A percentile compares a stretch with the other conserved stretches of the same genome.
phyloP scores from a whole-genome alignment of 495 filamentous ascomycete genomes.

The Hypoxylon crocopeplum region DNA sequence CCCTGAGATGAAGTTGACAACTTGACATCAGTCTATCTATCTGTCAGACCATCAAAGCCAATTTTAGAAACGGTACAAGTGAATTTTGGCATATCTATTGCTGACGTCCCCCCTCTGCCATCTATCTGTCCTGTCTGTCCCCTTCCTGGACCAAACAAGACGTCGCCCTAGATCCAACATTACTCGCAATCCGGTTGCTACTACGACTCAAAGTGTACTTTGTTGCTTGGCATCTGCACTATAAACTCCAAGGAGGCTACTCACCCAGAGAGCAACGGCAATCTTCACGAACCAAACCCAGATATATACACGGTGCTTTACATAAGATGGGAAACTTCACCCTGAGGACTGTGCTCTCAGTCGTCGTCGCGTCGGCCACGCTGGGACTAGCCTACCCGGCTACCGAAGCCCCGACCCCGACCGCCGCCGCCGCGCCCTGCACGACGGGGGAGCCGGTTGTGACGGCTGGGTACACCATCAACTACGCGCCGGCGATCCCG shows the following conservation, averaged over 20 bases:
- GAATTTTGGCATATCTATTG: slow-evolving; percentile 22
- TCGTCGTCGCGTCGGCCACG: not conserved
- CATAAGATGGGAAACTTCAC: slow-evolving; percentile 18
- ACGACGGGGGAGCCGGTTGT: slow-evolving; percentile 26
- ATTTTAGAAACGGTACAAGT: slow-evolving; percentile 27
- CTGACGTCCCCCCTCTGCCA: slow-evolving; percentile 1
- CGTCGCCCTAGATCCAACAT: no score
- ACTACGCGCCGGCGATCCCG: slow-evolving; percentile 30
- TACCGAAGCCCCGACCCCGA: slow-evolving; percentile 7
- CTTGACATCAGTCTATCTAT: slow-evolving; percentile 23
- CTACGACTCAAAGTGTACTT: slow-evolving; percentile 11
- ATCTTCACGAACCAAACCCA: not conserved
- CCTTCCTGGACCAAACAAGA: not conserved
- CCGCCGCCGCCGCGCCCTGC: slow-evolving; percentile 20
- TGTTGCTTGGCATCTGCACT: no score
- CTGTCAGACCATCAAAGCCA: slow-evolving; percentile 20
- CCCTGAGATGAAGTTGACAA: no score
- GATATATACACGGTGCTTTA: no score
- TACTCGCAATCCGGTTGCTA: slow-evolving; percentile 6
- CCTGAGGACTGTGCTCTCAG: not conserved
- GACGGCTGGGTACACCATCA: slow-evolving; percentile 39
- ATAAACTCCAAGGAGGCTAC: not conserved
- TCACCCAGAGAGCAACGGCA: no score
- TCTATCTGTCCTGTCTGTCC: not conserved
- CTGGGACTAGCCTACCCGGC: slow-evolving; percentile 27